phyloP scores from a whole-genome alignment of 192 early-diverging fungal species.

The Mortierella alpina region DNA sequence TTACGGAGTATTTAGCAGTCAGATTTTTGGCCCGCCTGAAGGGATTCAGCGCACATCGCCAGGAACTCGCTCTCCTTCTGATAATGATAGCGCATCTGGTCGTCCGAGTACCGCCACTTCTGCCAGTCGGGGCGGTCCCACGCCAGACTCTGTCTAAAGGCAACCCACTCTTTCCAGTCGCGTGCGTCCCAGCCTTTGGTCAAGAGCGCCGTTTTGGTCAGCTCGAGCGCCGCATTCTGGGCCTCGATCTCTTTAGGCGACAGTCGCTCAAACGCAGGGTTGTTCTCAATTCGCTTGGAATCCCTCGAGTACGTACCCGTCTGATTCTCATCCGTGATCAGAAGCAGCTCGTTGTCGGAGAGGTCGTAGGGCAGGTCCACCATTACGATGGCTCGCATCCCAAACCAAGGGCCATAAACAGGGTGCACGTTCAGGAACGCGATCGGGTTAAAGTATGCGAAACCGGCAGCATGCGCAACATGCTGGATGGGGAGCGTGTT shows the following conservation, averaged over 20 bases:
- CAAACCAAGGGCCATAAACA: conserved; percentile 51
- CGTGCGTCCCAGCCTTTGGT: conserved; percentile 42
- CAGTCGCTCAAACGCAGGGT: conserved; percentile 32
- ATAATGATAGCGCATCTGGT: conserved; percentile 48
- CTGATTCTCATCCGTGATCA: conserved; percentile 22
- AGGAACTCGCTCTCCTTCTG: conserved; percentile 34
- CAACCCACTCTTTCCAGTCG: conserved; percentile 49
- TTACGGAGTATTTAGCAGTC: no score
- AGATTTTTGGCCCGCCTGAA: no score
- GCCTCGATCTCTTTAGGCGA: conserved; percentile 12
- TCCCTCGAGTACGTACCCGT: conserved; percentile 40
- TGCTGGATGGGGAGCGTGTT: conserved; percentile 35
- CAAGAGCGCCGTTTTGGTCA: conserved; percentile 35
- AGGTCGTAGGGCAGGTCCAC: conserved; percentile 44
- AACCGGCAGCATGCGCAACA: conserved; percentile 47
- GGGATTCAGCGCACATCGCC: conserved; percentile 16
- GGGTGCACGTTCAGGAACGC: conserved; percentile 50
- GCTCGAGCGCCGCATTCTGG: conserved; percentile 25
- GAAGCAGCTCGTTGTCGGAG: conserved; percentile 37
- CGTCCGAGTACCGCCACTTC: conserved; percentile 41
- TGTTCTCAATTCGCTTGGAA: conserved; percentile 37
- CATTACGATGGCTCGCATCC: conserved; percentile 43
- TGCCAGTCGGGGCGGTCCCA: conserved; percentile 26
- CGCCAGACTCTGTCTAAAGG: conserved; percentile 34
- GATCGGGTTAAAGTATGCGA: conserved; percentile 42